Evolutionary conservation across 139 green algal species (phyloP), one percentile per base, ranked within the genome.

Genomic region (Auxenochlorella protothecoides): DNA sequence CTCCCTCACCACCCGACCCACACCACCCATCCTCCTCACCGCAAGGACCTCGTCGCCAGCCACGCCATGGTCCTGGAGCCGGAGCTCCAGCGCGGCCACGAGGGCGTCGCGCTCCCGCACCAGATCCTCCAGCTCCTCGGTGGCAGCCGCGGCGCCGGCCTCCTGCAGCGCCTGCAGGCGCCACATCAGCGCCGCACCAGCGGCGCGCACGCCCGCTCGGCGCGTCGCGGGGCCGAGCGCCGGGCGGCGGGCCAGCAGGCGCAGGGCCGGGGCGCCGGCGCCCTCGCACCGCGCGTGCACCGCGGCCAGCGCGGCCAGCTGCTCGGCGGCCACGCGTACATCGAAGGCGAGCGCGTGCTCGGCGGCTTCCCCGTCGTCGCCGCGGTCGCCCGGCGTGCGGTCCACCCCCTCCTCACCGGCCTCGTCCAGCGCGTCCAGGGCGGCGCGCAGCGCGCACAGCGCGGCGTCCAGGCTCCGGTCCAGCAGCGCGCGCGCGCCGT

Each of bases 401-500:
- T 44, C 27, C 27, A 44, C 27, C 27, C 27, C 27, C 51, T 76
- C 72, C 57, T 71, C 64, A 0, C 6, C 10, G 6, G 6, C 62
- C 62, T 15, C 62, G 12, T 66, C 62, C 10, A 52, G 27, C 2
- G 62, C 12, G 62, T 11, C 12, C 12, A 66, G 62, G 6, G 12
- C 12, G 12, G 12, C 62, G 14, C 27, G 12, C 12, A 66, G 62
- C 62, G n/a, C 14, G 62, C 14, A 16, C 12, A 16, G 12, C 12
- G 12, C 62, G 62, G 61, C 72, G 5, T 69, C 64, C 7, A 27
- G 53, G 65, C 72, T 66, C 72, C 72, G 63, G 10, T 12, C 59
- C 11, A 85, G 63, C 15, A 64, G 62, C 53, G 69, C 55, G 69
- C 65, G n/a, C 13, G 80, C 74, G 8, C 63, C 61, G 14, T 77